Base-by-base conservation (phyloP, 306 rosid species). In the Trifolium subterraneum region DNA sequence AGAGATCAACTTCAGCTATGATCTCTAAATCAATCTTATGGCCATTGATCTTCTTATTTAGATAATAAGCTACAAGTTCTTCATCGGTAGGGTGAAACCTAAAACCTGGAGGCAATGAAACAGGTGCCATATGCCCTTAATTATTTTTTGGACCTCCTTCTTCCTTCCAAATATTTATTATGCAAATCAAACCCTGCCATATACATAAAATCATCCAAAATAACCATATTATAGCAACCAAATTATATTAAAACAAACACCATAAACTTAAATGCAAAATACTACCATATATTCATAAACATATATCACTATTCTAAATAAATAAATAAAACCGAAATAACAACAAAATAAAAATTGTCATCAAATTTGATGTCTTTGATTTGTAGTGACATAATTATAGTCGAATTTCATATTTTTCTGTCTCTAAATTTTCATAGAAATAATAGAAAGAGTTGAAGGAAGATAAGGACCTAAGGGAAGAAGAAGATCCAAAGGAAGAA, bases 1-100 rank as follows among this genome's bases (percentile, higher is more conserved):
- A 93, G 65, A 93, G 97, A 88, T 93, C 98, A 65, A 93, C 97
- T 72, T 93, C 98, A n/a, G 97, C 88, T 75, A 93, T 93, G 87
- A 93, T 74, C 84, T 93, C 98, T 62, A 93, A 70, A 66, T 93
- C 97, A 41, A 93, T 91, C 72, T 73, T 85, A 4, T 87, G 86
- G 7, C 98, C 96, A 56, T 93, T 93, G 73, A 93, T 93, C 86
- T 93, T 93, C n/a, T 93, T 84, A 41, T 93, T 93, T 50, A 93
- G 96, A 70, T 93, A 93, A 75, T 93, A 93, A 14, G 93, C 96
- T 18, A 93, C 96, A 7, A 93, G 96, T 79, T 93, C 98, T 70
- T 93, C 98, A 6, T 93, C 98, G 0, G 98, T 93, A 3, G 98
- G 98, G 59, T 93, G 98, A 81, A 93, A 93, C 64, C 98, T 84